Conservation (phyloP, 2,329 filamentous ascomycete species). For the Apiospora arundinis region DNA sequence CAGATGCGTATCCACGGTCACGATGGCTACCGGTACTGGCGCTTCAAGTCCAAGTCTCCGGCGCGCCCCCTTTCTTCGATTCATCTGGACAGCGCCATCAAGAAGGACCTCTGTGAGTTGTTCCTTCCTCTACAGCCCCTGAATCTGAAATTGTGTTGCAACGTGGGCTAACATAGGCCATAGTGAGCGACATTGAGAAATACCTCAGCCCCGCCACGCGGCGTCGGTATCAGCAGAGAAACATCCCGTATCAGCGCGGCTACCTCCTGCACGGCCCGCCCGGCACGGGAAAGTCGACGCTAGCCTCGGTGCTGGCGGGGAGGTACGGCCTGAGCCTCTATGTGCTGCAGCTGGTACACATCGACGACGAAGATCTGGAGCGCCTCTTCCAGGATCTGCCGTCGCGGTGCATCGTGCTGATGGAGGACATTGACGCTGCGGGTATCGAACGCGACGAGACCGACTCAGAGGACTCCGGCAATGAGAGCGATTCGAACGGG, state of each 20-base stretch:
- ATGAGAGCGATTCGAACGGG: not conserved
- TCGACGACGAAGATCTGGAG: conserved; percentile 77
- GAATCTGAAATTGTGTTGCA: not conserved
- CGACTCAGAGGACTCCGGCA: not conserved
- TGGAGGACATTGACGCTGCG: conserved; percentile 90
- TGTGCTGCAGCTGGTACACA: conserved; percentile 43
- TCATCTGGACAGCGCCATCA: conserved; percentile 17
- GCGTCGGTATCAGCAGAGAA: conserved; percentile 14
- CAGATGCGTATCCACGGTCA: conserved; percentile 35
- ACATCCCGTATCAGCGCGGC: conserved; percentile 21
- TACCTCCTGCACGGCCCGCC: conserved; percentile 23
- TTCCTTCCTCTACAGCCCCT: not conserved
- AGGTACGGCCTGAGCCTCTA: conserved; percentile 46
- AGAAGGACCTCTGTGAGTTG: conserved; percentile 4
- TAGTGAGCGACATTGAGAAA: conserved; percentile 19
- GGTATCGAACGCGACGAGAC: conserved; percentile 65
- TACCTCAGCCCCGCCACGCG: conserved; percentile 19
- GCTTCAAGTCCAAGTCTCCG: conserved; percentile 34
- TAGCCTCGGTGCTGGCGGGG: conserved; percentile 9
- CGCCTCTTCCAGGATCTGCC: conserved; percentile 85
- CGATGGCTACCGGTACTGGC: conserved; percentile 39
- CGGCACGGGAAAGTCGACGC: conserved; percentile 17
- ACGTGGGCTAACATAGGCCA: not conserved
- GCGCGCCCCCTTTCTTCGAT: conserved; percentile 34
- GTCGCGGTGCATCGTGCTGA: conserved; percentile 75